Evolutionary conservation across 257 asterid genomes (phyloP), one percentile per base, ranked within the genome.

Genomic region (Ajuga chamaepitys): DNA sequence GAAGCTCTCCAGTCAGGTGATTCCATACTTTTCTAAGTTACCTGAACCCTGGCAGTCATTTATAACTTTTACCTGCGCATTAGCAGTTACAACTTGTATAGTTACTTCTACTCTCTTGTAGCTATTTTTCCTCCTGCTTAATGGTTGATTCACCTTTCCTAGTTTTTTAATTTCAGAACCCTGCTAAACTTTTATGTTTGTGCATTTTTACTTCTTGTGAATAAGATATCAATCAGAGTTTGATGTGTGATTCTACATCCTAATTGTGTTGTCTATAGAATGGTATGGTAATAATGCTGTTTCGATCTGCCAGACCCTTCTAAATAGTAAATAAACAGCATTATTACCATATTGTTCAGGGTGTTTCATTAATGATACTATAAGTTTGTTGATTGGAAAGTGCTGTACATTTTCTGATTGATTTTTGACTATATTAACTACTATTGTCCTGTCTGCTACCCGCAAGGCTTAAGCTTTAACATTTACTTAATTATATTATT

Each of bases 1-100:
- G 67, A 90, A 94, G 75, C 79, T 84, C 35, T 81, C 87, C 62
- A 82, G 96, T 79, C 93, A 88, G 98, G 99, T 94, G 79, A 69
- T 18, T 22, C 48, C 51, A 34, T 67, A 3, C 7, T 41, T 14
- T 45, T 57, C 41, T 41, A 62, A 3, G 58, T 51, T 55, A 56
- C 63, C 34, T 74, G 69, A 58, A 58, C 21, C 51, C 7, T 24
- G 32, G 11, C 3, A 22, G 11, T 61, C 17, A 20, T 20, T 66
- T 63, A 38, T 41, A 11, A 55, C 3, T 44, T 11, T 25, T 56
- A 24, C 44, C 20, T 14, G 14, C 28, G 64, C 35, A 28, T 59
- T 25, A 53, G 66, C 57, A 25, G 57, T 41, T 38, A 59, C 38
- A 56, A 62, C 64, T 41, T 40, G 16, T 53, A 37, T 68, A 26